Evolutionary conservation across 1,284 basidiomycete species (phyloP), one percentile per base, ranked within the genome.

Genomic region (Ustilago crameri): DNA sequence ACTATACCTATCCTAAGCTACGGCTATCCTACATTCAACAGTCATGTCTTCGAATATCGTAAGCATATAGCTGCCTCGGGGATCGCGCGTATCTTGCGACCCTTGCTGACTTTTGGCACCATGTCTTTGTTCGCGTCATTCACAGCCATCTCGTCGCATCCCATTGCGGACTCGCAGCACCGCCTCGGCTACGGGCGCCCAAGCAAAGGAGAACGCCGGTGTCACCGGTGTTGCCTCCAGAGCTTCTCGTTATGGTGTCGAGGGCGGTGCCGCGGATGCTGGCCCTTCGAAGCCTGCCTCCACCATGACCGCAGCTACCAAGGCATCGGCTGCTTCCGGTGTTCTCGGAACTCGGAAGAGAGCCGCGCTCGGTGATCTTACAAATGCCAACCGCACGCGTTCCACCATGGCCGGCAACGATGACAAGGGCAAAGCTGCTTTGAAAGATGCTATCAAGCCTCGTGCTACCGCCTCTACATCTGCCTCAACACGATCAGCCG

Each of bases 331-430:
- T 35, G 47, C 64, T 15, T 53, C 67, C 10, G 70, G 57, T 32
- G 71, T 78, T 52, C 75, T 78, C 51, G 76, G 75, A 49, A 79
- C 75, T 44, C 77, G 80, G 44, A 82, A 82, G 63, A 68, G 80
- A n/a, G 68, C 80, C 12, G 80, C 80, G 18, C 73, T 82, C 26
- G 80, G 80, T 30, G 80, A 82, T 59, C 59, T 82, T 41, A 82
- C 80, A 42, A 82, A 82, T 53, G 80, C 80, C 49, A 70, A 65
- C 34, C 72, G 79, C 23, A 56, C 65, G 26, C 64, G 75, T 14
- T 30, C 51, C 53, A 52, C 22, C 60, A 62, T 55, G 50, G 47
- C 60, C 26, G 59, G 47, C 37, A 59, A 58, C 51, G 61, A 55
- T 44, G 67, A 63, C 61, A 71, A 71, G 55, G 68, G 68, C 55